Base-by-base conservation (phyloP, 495 filamentous ascomycete genomes). In the Chlorociboria aeruginascens region DNA sequence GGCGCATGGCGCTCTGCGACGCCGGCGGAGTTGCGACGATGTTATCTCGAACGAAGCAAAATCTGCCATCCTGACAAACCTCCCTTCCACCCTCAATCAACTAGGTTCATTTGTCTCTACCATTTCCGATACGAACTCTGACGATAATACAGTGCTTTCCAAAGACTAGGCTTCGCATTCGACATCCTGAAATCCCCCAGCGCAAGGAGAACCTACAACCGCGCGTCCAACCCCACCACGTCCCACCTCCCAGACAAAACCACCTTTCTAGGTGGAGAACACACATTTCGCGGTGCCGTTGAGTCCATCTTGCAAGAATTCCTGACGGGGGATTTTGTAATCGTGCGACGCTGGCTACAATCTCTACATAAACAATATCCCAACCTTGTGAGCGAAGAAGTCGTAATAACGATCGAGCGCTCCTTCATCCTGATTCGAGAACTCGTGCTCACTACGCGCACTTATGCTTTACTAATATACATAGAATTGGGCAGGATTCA, bases 41-140 rank as follows among this genome's bases (percentile, higher is more conserved):
- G 57, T 47, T 69, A 69, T 46, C 66, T 69, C 50, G 63, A 69
- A 43, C 58, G 66, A 39, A 64, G 60, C 6, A 69, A 69, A 53
- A 65, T 69, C 45, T 62, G 65, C 29, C 66, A 69, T 41, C 66
- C 66, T 12, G 66, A 69, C 43, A 67, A 63, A 51, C 54, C 55
- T 10, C 66, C 66, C 13, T 55, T 57, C 14, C 62, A 68, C 38
- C 55, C 60, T 11, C 38, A 54, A 14, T 67, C 64, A 3, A 69
- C 66, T 2, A 57, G 53, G 61, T 63, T 32, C 16, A 44, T 14
- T 10, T 3, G 7, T 33, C 28, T 25, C 41, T 3, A 25, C 33
- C 0, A 17, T 11, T 20, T 25, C 16, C 6, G 31, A 32, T 33
- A 13, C 42, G 20, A 32, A 46, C 6, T 41, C 39, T 44, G 39